A percentile compares a stretch with the other conserved stretches of the same genome.
phyloP scores from a whole-genome alignment of 345 rosid species.

The Hypericum perforatum region DNA sequence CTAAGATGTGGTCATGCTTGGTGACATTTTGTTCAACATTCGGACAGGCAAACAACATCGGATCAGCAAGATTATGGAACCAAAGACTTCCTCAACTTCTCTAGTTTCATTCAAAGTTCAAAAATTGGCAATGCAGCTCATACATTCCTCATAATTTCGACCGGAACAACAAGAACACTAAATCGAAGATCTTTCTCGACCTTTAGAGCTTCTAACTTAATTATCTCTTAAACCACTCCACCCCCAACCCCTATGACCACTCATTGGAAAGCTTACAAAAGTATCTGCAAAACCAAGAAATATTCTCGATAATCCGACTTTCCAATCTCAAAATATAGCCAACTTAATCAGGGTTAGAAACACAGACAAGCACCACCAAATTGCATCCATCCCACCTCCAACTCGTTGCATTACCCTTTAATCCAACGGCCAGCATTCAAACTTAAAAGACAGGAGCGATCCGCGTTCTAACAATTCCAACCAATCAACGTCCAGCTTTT shows the following conservation, averaged over 20 bases:
- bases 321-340: constrained; percentile 17
- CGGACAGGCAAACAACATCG: too few species aligned
- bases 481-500: constrained; percentile 46
- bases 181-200: constrained; percentile 42
- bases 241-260: neutral
- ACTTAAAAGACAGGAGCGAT: constrained; percentile 28
- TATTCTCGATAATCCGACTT: constrained; percentile 11
- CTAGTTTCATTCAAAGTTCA: too few species aligned
- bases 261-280: constrained; percentile 42
- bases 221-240: constrained; percentile 12
- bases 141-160: neutral
- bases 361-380: constrained; percentile 45
- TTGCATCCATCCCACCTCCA: constrained; percentile 5
- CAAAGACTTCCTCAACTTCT: too few species aligned
- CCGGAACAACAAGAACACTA: constrained; percentile 37
- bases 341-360: constrained; percentile 41
- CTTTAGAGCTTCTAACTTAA: constrained; percentile 29
- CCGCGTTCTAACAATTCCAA: constrained; percentile 25
- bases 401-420: constrained; percentile 36
- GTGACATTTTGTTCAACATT: too few species aligned
- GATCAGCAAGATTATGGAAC: too few species aligned
- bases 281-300: constrained; percentile 20
- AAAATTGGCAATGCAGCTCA: too few species aligned
- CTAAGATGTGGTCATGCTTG: too few species aligned
- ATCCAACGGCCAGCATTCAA: constrained; percentile 62